Evolutionary conservation across 345 rosid species (phyloP).

Genomic region (Gossypium turneri): DNA sequence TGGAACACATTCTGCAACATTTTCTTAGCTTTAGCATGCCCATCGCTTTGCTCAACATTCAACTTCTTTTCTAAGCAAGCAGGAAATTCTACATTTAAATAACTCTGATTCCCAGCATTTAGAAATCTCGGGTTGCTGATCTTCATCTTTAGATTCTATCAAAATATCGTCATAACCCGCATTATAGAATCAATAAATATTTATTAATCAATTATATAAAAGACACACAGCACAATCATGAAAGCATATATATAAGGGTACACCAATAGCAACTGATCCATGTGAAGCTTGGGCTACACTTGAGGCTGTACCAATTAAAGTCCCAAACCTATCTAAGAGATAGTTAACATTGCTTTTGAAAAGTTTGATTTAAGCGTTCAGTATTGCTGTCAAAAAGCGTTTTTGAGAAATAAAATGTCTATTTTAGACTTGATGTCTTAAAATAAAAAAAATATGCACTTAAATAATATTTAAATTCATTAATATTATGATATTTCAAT

Average conservation of each 20-base stretch:
- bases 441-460: no score
- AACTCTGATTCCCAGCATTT: constrained; percentile 47
- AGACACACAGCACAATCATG: constrained; percentile 9
- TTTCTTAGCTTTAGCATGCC: constrained; percentile 29
- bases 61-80: constrained; percentile 61
- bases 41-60: constrained; percentile 28
- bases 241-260: constrained; percentile 11
- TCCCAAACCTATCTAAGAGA: background rate
- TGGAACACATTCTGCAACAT: constrained; percentile 42
- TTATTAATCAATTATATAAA: background rate
- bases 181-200: background rate
- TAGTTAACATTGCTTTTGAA: no score
- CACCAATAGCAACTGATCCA: background rate
- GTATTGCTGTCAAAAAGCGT: no score
- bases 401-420: no score
- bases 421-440: no score
- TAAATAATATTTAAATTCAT: no score
- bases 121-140: constrained; percentile 78
- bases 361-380: no score
- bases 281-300: background rate
- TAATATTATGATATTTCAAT: no score
- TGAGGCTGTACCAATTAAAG: background rate
- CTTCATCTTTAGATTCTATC: constrained; percentile 95
- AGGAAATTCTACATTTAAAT: constrained; percentile 49
- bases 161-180: constrained; percentile 13